Conservation (phyloP, 768 basidiomycete genomes). For the Pleurotus citrinopileatus region DNA sequence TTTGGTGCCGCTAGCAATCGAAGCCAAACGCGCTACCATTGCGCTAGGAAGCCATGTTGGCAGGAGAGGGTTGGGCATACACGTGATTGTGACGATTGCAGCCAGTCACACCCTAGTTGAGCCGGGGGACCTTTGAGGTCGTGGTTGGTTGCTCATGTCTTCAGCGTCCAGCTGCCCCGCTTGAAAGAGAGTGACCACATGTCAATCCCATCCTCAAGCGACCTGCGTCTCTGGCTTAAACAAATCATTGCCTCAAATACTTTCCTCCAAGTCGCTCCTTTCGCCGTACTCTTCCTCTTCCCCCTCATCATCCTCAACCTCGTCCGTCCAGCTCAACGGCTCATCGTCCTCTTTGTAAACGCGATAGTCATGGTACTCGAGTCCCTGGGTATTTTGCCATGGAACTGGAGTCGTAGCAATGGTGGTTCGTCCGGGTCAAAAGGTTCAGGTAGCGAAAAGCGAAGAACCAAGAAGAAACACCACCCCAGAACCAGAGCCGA, state of each 20-base stretch:
- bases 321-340: conserved; percentile 16
- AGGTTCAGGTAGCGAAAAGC: conserved; percentile 23
- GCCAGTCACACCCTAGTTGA: background rate
- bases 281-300: conserved; percentile 51
- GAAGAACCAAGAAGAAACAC: conserved; percentile 48
- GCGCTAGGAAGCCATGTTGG: conserved; percentile 69
- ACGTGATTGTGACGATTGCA: no score
- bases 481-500: conserved; percentile 49
- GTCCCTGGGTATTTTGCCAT: conserved; percentile 53
- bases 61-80: background rate
- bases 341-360: conserved; percentile 22
- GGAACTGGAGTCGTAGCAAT: conserved; percentile 51
- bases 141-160: conserved; percentile 3
- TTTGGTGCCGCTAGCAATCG: conserved; percentile 40
- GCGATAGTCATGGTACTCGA: conserved; percentile 54
- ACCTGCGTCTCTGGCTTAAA: conserved; percentile 35
- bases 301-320: conserved; percentile 50
- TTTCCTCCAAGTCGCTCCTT: conserved; percentile 57
- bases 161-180: conserved; percentile 9
- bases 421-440: conserved; percentile 5
- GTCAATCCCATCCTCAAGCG: conserved; percentile 35
- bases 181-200: conserved; percentile 31
- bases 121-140: background rate
- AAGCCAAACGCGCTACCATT: conserved; percentile 97
- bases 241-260: conserved; percentile 34